Percentiles rank a stretch among this genome's conserved stretches.
Conservation (phyloP, 768 basidiomycete genomes). For the Cantharellus anzutake region DNA sequence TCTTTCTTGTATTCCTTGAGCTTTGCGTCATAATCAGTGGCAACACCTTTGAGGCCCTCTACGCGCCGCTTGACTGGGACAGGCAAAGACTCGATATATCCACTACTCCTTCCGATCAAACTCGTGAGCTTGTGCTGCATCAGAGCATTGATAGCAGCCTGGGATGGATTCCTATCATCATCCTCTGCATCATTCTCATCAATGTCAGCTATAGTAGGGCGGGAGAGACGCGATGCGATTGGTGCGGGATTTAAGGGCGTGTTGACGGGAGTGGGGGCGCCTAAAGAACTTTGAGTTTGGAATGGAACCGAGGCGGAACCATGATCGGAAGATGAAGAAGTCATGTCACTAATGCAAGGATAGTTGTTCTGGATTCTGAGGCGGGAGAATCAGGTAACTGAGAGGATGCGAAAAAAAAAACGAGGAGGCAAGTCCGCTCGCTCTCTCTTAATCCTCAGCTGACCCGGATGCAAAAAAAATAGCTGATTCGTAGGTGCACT, state of each 20-base stretch:
- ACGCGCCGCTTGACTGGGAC: constrained; percentile 63
- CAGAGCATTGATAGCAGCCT: constrained; percentile 55
- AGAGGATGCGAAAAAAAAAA: no score
- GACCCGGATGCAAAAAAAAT: no score
- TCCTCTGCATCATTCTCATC: constrained; percentile 37
- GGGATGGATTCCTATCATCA: constrained; percentile 10
- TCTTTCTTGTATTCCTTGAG: constrained; percentile 92
- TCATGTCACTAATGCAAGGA: no score
- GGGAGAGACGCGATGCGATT: constrained; percentile 58
- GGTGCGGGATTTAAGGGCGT: constrained; percentile 73
- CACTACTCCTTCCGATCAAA: constrained; percentile 80
- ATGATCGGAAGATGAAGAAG: no score
- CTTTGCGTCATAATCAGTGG: constrained; percentile 76
- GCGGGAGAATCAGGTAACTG: no score
- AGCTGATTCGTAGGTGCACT: no score
- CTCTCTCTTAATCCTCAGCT: no score
- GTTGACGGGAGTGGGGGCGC: constrained; percentile 80
- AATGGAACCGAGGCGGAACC: constrained; percentile 3
- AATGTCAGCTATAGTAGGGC: constrained; percentile 31
- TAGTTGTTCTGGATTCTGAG: no score
- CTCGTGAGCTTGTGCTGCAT: constrained; percentile 75
- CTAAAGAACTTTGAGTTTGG: constrained; percentile 17
- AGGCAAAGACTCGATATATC: constrained; percentile 84
- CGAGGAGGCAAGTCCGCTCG: no score
- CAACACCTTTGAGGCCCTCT: constrained; percentile 86